Base-by-base conservation (phyloP, 2,329 filamentous ascomycete species). In the Ascochyta pisi region DNA sequence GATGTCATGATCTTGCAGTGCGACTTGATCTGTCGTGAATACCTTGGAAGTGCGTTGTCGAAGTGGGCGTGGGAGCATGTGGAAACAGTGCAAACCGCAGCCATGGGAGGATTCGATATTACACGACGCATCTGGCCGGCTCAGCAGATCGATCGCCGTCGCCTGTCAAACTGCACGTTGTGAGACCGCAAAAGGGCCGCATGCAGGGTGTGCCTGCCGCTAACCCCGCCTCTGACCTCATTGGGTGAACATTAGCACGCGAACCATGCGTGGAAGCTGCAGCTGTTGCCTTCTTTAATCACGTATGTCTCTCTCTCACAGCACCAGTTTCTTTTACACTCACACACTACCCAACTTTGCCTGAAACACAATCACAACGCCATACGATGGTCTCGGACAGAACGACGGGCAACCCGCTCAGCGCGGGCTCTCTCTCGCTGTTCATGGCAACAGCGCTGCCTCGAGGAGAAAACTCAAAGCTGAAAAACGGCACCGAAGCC, bases 401-500 rank as follows among this genome's bases (percentile, higher is more conserved):
- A 40, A 70, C 66, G n/a, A 59, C 66, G 41, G 73, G 72, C 60
- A 81, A 80, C 63, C 74, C 77, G 63, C 77, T 82, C 26, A 75
- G 76, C 51, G 77, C 79, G 41, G 68, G 65, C 22, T 77, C 75
- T 12, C 74, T 83, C 44, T 70, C 76, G 29, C 62, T 69, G 23
- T 71, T 78, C 63, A 82, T 82, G 74, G 74, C 76, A 33, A 66
- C 72, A 27, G 78, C 77, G 35, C 66, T 82, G 40, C 78, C 80
- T 1, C 70, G 69, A 56, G 65, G 73, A 34, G 63, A 68, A 10
- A 67, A 66, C 1, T 71, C 77, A 40, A 73, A 78, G 62, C 66
- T 93, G 27, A 87, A 87, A 63, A 88, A 84, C 54, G 84, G 89
- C 0, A 91, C 89, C 73, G 93, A 98, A 78, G 91, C 89, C 43